Percentiles rank a stretch among this genome's conserved stretches.
phyloP scores from a whole-genome alignment of 1,139 yeast species.

The Yamadazyma taylorii region DNA sequence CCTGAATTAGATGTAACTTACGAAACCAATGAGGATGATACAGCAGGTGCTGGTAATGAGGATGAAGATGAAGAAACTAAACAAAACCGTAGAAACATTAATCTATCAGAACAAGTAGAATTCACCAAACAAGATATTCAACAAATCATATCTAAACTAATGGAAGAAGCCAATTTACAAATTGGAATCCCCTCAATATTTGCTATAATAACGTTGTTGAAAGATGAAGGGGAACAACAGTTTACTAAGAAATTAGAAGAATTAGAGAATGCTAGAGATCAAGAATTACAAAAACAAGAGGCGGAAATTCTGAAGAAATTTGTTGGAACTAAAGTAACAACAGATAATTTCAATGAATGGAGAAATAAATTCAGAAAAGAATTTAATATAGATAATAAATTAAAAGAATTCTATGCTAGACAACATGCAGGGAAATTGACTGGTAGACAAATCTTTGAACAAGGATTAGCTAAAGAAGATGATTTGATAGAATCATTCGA shows the following conservation, averaged over 20 bases:
- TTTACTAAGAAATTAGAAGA: conserved; percentile 57
- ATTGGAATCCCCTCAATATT: conserved; percentile 88
- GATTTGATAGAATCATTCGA: conserved; percentile 24
- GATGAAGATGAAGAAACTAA: conserved; percentile 48
- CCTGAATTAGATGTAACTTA: conserved; percentile 49
- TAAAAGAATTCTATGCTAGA: conserved; percentile 48
- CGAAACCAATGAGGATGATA: conserved; percentile 33
- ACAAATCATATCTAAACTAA: conserved; percentile 38
- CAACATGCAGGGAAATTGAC: conserved; percentile 77
- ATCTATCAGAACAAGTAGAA: conserved; percentile 56
- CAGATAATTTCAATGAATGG: conserved; percentile 72
- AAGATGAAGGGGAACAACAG: conserved; percentile 73
- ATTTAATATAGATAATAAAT: conserved; percentile 53
- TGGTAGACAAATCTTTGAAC: conserved; percentile 87
- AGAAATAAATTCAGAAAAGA: conserved; percentile 59
- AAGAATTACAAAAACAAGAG: conserved; percentile 55
- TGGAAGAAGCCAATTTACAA: conserved; percentile 70
- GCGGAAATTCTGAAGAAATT: conserved; percentile 72
- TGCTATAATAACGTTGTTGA: conserved; percentile 70
- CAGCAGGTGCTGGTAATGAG: conserved; percentile 38
- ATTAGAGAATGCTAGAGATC: conserved; percentile 60
- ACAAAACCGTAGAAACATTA: conserved; percentile 38
- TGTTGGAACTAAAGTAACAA: conserved; percentile 80
- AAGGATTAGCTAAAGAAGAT: conserved; percentile 67
- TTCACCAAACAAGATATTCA: conserved; percentile 49